These are phyloP conservation scores for Candida glucosophila DNA, from an alignment of 1,139 yeast species.

Conservation along the genomic window DNA sequence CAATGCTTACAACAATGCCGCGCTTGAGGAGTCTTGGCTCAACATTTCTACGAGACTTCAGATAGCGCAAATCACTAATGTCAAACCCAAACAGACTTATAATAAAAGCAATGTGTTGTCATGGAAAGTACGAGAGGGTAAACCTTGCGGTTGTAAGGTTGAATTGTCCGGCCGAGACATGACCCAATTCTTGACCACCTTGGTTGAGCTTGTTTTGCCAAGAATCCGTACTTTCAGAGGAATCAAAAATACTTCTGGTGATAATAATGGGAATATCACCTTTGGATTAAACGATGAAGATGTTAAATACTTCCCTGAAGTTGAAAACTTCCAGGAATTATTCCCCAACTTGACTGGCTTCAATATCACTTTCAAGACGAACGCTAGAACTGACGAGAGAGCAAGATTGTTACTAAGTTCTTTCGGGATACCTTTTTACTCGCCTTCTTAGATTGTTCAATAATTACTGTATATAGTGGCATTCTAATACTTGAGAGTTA, in stretches of 20 bases:
- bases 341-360: constrained; percentile 87
- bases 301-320: constrained; percentile 82
- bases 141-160: constrained; percentile 87
- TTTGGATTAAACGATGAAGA: constrained; percentile 78
- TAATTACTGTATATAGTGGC: constrained; percentile 3
- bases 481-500: no score
- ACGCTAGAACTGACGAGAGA: constrained; percentile 85
- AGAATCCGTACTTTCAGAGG: constrained; percentile 86
- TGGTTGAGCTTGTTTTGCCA: constrained; percentile 89
- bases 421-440: constrained; percentile 68
- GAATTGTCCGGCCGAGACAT: constrained; percentile 73
- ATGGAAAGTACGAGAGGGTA: constrained; percentile 85
- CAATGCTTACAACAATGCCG: constrained; percentile 71
- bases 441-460: constrained; percentile 4
- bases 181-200: constrained; percentile 76
- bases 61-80: constrained; percentile 88
- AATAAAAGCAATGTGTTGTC: constrained; percentile 76
- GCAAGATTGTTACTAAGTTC: constrained; percentile 85
- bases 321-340: constrained; percentile 82
- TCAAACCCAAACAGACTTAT: constrained; percentile 64
- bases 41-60: constrained; percentile 76
- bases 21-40: constrained; percentile 63
- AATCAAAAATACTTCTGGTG: constrained; percentile 70
- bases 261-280: constrained; percentile 74
- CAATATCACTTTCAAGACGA: constrained; percentile 76